A percentile compares a stretch with the other conserved stretches of the same genome.
Evolutionary conservation across 148 eudicot genomes (phyloP).

Genomic region (Limonium bicolor): DNA sequence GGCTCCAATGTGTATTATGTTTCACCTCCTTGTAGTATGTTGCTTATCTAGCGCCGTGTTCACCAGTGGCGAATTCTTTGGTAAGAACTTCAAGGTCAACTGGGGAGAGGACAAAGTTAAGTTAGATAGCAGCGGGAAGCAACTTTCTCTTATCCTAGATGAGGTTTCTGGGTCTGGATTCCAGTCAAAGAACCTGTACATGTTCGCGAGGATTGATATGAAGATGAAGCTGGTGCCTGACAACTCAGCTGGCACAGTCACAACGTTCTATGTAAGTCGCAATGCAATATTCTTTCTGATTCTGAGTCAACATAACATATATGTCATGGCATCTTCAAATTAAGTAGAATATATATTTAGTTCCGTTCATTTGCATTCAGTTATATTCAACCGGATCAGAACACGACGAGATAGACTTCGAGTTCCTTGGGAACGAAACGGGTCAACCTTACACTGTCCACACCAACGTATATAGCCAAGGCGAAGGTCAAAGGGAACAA

Average conservation of each 20-base stretch:
- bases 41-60: too few species aligned
- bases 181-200: not conserved
- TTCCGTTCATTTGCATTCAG: not conserved
- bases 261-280: not conserved
- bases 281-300: too few species aligned
- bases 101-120: not conserved
- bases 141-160: not conserved
- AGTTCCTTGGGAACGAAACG: constrained; percentile 15
- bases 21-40: too few species aligned
- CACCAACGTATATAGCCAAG: constrained; percentile 13
- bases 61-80: too few species aligned
- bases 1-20: too few species aligned
- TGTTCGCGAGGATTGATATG: not conserved
- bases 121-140: not conserved
- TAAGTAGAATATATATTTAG: too few species aligned
- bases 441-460: constrained; percentile 18
- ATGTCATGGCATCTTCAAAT: not conserved
- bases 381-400: not conserved
- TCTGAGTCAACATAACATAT: not conserved
- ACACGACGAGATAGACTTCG: constrained; percentile 12
- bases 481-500: not conserved
- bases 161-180: not conserved
- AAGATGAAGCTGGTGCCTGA: not conserved
- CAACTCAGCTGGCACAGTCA: not conserved
- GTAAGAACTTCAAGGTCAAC: not conserved